Evolutionary conservation across 768 basidiomycete genomes (phyloP).

Genomic region (Neoboletus subvelutipes): DNA sequence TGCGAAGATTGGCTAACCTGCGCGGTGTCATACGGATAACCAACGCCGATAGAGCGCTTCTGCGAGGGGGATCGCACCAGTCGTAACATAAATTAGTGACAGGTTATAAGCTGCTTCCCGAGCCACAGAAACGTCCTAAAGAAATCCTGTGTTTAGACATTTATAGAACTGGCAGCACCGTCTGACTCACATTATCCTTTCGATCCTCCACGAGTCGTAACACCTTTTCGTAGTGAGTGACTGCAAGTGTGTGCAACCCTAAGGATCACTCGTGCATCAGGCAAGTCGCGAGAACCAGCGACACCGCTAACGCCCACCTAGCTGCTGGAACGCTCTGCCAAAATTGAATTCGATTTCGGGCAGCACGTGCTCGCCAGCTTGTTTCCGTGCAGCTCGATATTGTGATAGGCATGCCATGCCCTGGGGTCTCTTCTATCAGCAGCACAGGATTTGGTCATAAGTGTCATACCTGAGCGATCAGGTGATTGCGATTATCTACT

Average conservation of each 20-base stretch:
- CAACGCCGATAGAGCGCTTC: conserved; percentile 71
- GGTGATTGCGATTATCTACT: conserved; percentile 89
- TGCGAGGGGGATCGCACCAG: conserved; percentile 71
- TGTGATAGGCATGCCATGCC: conserved; percentile 80
- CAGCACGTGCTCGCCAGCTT: conserved; percentile 36
- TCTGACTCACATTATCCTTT: neutral
- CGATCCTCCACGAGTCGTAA: conserved; percentile 61
- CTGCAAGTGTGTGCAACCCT: conserved; percentile 83
- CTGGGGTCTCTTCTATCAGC: conserved; percentile 37
- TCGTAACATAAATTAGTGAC: conserved; percentile 74
- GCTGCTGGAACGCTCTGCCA: conserved; percentile 52
- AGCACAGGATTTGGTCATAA: neutral
- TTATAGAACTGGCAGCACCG: no score
- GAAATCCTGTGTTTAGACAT: neutral
- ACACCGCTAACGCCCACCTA: neutral
- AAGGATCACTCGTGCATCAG: conserved; percentile 46
- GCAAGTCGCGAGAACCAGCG: neutral
- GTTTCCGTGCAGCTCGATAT: conserved; percentile 64
- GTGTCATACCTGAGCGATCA: conserved; percentile 41
- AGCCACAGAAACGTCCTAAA: conserved; percentile 11
- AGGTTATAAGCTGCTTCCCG: conserved; percentile 49
- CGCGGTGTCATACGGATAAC: conserved; percentile 68
- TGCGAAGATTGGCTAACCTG: neutral
- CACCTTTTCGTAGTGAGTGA: conserved; percentile 79
- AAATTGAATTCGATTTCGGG: conserved; percentile 93